Conservation (phyloP, 768 basidiomycete genomes). For the Amanita inopinata region DNA sequence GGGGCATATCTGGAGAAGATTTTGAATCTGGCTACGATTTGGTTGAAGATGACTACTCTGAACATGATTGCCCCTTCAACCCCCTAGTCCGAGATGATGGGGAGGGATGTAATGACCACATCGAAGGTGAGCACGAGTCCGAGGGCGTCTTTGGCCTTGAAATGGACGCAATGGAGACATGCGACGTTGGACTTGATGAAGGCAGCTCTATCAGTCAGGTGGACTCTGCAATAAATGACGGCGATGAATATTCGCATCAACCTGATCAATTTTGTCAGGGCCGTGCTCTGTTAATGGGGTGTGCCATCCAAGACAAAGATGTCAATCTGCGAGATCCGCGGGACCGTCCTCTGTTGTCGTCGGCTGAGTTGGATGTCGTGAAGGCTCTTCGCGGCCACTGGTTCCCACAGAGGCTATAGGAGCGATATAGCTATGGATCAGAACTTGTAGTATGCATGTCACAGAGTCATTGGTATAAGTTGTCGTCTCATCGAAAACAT, state of each 20-base stretch:
- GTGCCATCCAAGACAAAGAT: constrained; percentile 14
- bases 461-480: too few relatives aligned
- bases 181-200: too few relatives aligned
- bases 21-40: too few relatives aligned
- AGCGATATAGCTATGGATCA: neutral
- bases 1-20: too few relatives aligned
- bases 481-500: too few relatives aligned
- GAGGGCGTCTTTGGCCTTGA: neutral
- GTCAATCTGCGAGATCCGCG: constrained; percentile 4
- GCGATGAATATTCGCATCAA: constrained; percentile 7
- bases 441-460: neutral
- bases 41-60: too few relatives aligned
- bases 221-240: too few relatives aligned
- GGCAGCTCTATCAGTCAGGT: too few relatives aligned
- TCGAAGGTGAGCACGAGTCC: too few relatives aligned
- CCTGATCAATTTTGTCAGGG: constrained; percentile 38
- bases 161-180: neutral
- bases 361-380: constrained; percentile 57
- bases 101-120: too few relatives aligned
- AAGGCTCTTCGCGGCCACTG: constrained; percentile 50
- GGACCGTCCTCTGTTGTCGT: constrained; percentile 20
- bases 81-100: too few relatives aligned
- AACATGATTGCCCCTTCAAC: too few relatives aligned
- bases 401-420: constrained; percentile 47
- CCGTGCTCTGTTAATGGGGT: constrained; percentile 38